Base-by-base conservation (phyloP, 768 basidiomycete genomes). In the Chalciporus pseudorubinellus region DNA sequence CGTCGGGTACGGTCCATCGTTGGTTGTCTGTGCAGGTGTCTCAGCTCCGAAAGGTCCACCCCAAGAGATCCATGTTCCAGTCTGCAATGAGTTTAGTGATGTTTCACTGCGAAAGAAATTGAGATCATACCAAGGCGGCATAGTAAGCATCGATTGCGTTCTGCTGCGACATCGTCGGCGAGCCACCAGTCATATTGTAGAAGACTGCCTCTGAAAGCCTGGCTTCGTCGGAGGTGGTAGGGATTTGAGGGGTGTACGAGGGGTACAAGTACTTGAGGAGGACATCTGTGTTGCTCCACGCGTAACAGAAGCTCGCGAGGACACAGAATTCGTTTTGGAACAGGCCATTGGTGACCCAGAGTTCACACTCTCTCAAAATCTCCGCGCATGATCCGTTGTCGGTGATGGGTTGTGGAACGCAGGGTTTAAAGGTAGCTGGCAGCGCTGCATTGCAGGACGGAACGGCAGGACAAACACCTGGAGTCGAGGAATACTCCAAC, bases 311-410 rank as follows among this genome's bases (percentile, higher is more conserved):
- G 40, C 62, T 62, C 5, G 56, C 62, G 28, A 62, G 61, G 9
- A 62, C 59, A 22, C 61, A 61, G 21, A 22, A 53, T 20, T 58
- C 62, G 49, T 64, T 64, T 41, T 61, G 62, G 59, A 62, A 62
- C 6, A 64, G 52, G 11, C 62, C 61, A 14, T 39, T 16, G 8
- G 56, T 48, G 2, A 61, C 61, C 56, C 59, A 64, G 18, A 58
- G 51, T 20, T 48, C 44, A 41, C 61, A 63, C 21, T 63, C 59
- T 0, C 0, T 7, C 12, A 49, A 46, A 49, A 63, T 47, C 38
- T 61, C 53, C 4, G 44, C 44, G 20, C 62, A 63, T 20, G 62
- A 61, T 21, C 56, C 59, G n/a, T 61, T 63, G 41, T 61, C 49
- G 4, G 59, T 55, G 29, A 46, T 43, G 12, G 61, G 59, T n/a